A percentile compares a stretch with the other conserved stretches of the same genome.
phyloP scores from a whole-genome alignment of 805 yeast genomes.

The Lipomyces starkeyi region DNA sequence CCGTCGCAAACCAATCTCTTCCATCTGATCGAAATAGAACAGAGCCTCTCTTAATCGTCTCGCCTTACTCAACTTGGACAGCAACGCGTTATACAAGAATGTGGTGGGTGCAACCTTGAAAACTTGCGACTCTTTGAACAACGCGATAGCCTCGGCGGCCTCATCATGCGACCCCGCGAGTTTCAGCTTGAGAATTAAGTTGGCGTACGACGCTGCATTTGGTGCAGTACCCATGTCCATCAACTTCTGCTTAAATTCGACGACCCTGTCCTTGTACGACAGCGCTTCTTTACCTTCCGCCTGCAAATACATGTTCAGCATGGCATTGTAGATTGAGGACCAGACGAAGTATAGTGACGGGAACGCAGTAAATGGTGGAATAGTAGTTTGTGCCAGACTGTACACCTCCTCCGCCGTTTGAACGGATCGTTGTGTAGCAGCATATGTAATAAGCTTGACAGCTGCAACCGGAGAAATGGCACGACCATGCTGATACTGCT shows the following conservation, averaged over 20 bases:
- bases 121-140: constrained; percentile 45
- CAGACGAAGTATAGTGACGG: constrained; percentile 37
- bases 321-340: constrained; percentile 42
- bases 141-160: constrained; percentile 44
- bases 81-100: constrained; percentile 46
- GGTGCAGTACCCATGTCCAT: constrained; percentile 44
- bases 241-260: constrained; percentile 42
- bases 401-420: constrained; percentile 27
- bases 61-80: constrained; percentile 49
- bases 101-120: constrained; percentile 44
- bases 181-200: constrained; percentile 42
- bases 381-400: constrained; percentile 17
- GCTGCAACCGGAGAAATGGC: constrained; percentile 23
- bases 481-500: constrained; percentile 10
- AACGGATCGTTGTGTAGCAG: constrained; percentile 21
- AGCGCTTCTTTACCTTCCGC: constrained; percentile 40
- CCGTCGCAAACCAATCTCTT: constrained; percentile 38
- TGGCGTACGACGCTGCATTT: constrained; percentile 48
- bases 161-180: constrained; percentile 44
- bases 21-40: constrained; percentile 46
- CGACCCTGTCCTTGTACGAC: constrained; percentile 33
- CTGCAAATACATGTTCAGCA: constrained; percentile 42
- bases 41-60: constrained; percentile 47
- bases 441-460: constrained; percentile 24
- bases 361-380: constrained; percentile 23